phyloP scores from a whole-genome alignment of 306 rosid genomes.

The Malus domestica region ASM211411v1 NC_041803.1:24832001-24832500 shows the following conservation, averaged over 20 bases:
- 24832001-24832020: not conserved
- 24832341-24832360: too few relatives aligned
- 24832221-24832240: not conserved
- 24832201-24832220: constrained; percentile 6
- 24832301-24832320: not conserved
- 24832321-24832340: not conserved
- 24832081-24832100: constrained; percentile 22
- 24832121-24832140: not conserved
- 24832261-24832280: not conserved
- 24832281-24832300: not conserved
- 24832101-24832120: constrained; percentile 13
- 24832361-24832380: too few relatives aligned
- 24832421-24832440: too few relatives aligned
- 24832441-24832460: not conserved
- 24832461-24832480: not conserved
- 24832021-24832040: not conserved
- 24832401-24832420: too few relatives aligned
- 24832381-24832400: too few relatives aligned
- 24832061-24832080: not conserved
- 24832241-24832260: not conserved
- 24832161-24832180: constrained; percentile 23
- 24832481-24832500: too few relatives aligned
- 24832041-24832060: constrained; percentile 2
- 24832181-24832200: constrained; percentile 28
- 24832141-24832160: constrained; percentile 15